Base-by-base conservation (phyloP, 1,284 basidiomycete species). In the Irpex rosettiformis region DNA sequence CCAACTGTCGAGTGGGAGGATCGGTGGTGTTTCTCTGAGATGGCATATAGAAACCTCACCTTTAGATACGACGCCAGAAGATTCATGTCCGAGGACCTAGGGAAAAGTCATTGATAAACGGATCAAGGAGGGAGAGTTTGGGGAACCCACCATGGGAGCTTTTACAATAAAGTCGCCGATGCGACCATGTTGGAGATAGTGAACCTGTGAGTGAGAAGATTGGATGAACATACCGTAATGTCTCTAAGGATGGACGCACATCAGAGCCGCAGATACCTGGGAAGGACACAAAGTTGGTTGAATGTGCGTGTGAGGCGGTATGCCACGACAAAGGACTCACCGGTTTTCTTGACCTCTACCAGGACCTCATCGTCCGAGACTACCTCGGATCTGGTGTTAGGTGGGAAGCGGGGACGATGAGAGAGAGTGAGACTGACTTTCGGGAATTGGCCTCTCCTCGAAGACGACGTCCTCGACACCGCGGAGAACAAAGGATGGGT, bases 291-390 rank as follows among this genome's bases (percentile, higher is more conserved):
- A 5, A 45, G 43, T 45, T 21, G 55, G 33, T n/a, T 27, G 25
- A 27, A 27, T 22, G 27, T 11, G 30, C 56, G 29, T 21, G 16
- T 10, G 18, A 55, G 27, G 16, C 21, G 55, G 24, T 25, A 49
- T 2, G 21, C 45, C 55, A 18, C 33, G 47, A 49, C n/a, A 63
- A 58, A 56, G 24, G 24, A 69, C 82, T 61, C 62, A 88, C 91
- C 92, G 22, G 94, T 95, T 76, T 96, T 95, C 75, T 94, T 94
- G 53, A 98, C 88, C 68, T 93, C 84, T 52, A 98, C 85, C 29
- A 98, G 84, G 48, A 96, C 94, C 67, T 97, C 90, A 67, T 91
- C 80, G 55, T 82, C 82, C 22, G 79, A 78, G 62, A 92, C 89
- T 89, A 67, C 59, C 49, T 55, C 21, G 61, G 29, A 52, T 22